Base-by-base conservation (phyloP, 2,329 filamentous ascomycete genomes). In the Colletotrichum zoysiae region DNA sequence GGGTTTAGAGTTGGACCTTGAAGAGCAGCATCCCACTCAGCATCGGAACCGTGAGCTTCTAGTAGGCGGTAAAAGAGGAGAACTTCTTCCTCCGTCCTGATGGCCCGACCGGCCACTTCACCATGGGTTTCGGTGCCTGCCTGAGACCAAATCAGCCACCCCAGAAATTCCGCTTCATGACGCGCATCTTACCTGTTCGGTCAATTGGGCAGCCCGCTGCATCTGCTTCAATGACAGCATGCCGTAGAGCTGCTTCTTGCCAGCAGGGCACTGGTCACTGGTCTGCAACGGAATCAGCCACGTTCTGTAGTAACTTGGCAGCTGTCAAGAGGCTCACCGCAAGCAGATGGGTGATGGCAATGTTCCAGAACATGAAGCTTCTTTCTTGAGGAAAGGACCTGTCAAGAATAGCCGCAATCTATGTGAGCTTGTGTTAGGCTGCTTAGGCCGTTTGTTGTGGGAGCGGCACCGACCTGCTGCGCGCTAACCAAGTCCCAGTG, bases 401-500 rank as follows among this genome's bases (percentile, higher is more conserved):
- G 71, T 89, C 87, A 35, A 89, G 75, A 0, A 85, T 83, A 1
- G 86, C 85, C 0, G 87, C 86, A 76, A 90, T 89, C 86, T 89
- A 66, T 16, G 53, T 50, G 23, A 7, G 14, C 16, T 20, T 46
- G 5, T n/a, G 48, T 72, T 67, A 67, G 46, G 42, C 33, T 4
- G 3, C 18, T 23, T 5, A 16, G 44, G 35, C 7, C 44, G 26
- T 35, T 5, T 16, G 26, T 14, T 20, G 53, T 70, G 1, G 50
- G 11, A 20, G n/a, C 14, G 57, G 5, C 3, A 40, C 78, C 71
- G 78, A 89, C 87, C 81, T 88, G 86, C 77, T 90, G 88, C 2
- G 87, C 87, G 75, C 86, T 88, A 68, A 83, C 81, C 66, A 89
- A 82, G 74, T 90, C 88, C 82, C 86, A 88, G 64, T 87, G 82